phyloP scores from a whole-genome alignment of 345 rosid genomes.

The Clausena lansium region DNA sequence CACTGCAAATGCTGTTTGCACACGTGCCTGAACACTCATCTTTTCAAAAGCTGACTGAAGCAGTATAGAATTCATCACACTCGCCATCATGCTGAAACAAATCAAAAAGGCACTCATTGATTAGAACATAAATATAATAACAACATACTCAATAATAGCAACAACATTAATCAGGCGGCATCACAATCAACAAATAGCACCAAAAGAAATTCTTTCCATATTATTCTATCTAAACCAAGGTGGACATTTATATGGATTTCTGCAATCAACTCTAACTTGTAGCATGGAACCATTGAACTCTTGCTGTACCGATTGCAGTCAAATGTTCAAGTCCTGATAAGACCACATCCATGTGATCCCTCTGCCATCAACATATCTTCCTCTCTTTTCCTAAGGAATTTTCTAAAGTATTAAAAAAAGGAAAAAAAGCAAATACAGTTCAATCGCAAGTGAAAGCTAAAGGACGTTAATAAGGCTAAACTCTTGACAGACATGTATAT shows the following conservation, averaged over 20 bases:
- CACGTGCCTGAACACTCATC: constrained; percentile 35
- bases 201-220: not conserved
- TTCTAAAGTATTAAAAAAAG: no score
- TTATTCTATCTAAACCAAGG: not conserved
- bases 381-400: not conserved
- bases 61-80: constrained; percentile 50
- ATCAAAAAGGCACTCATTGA: not conserved
- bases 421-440: not conserved
- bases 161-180: not conserved
- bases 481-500: not conserved
- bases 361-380: not conserved
- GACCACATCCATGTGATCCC: not conserved
- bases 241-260: no score
- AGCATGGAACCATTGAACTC: not conserved
- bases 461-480: not conserved
- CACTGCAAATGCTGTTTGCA: constrained; percentile 41
- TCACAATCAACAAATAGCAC: not conserved
- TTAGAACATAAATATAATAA: not conserved
- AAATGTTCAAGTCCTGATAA: not conserved
- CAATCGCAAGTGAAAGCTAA: not conserved
- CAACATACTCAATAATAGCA: not conserved
- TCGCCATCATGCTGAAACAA: constrained; percentile 47
- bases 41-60: constrained; percentile 56
- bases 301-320: not conserved
- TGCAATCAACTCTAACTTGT: not conserved